phyloP scores from a whole-genome alignment of 305 asterid genomes.

The Rubia occidens region DNA sequence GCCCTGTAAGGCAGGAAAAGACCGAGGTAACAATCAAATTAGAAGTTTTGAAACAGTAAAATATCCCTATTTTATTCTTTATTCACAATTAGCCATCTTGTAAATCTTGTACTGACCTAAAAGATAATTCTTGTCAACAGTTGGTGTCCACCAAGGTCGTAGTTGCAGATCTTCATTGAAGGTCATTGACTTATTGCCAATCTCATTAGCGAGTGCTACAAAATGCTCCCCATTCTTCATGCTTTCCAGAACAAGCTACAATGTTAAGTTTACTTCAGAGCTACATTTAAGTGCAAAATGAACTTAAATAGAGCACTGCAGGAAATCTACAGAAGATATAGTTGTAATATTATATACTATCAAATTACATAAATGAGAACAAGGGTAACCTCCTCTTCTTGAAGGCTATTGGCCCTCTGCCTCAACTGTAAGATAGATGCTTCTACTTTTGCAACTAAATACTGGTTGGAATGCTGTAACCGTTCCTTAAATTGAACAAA shows the following conservation, averaged over 20 bases:
- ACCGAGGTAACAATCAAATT: background rate
- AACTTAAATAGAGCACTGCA: conserved; percentile 11
- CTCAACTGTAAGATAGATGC: conserved; percentile 76
- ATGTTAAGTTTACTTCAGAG: conserved; percentile 13
- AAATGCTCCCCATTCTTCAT: conserved; percentile 62
- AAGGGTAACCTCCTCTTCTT: conserved; percentile 64
- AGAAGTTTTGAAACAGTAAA: background rate
- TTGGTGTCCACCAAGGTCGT: conserved; percentile 99
- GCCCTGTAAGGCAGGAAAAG: conserved; percentile 52
- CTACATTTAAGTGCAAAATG: conserved; percentile 6
- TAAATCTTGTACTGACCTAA: conserved; percentile 57
- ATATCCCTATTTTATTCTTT: background rate
- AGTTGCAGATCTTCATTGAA: conserved; percentile 78
- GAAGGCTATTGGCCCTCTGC: conserved; percentile 62
- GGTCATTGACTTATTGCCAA: conserved; percentile 56
- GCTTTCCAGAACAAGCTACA: conserved; percentile 55
- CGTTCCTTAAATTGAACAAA: conserved; percentile 92
- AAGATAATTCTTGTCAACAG: conserved; percentile 73
- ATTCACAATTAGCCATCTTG: conserved; percentile 3
- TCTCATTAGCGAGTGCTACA: conserved; percentile 70
- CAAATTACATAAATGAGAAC: background rate
- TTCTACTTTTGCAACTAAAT: conserved; percentile 76
- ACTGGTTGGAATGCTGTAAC: conserved; percentile 76
- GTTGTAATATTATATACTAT: conserved; percentile 1
- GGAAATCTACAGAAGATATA: background rate